A percentile compares a stretch with the other conserved stretches of the same genome.
These are phyloP conservation scores for Botryobasidium botryosum DNA, from an alignment of 768 basidiomycete genomes.

Conservation along the genomic window DNA sequence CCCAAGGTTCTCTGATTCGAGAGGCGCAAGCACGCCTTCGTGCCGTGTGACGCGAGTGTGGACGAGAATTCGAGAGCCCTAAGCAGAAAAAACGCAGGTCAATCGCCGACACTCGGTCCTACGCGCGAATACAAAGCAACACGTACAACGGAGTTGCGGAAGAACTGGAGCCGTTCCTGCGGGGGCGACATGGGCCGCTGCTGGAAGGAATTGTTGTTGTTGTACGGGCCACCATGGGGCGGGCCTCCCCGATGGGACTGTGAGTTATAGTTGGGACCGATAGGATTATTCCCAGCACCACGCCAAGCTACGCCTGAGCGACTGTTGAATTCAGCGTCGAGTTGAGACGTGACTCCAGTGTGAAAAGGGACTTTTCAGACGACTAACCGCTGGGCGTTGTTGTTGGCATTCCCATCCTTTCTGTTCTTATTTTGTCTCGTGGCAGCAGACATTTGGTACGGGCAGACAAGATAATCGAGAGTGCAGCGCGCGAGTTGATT, in stretches of 20 bases:
- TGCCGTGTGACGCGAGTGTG: constrained; percentile 50
- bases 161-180: not conserved
- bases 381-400: not conserved
- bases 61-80: constrained; percentile 73
- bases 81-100: constrained; percentile 3
- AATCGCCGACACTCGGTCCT: not conserved
- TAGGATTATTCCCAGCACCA: constrained; percentile 4
- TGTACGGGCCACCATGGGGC: not conserved
- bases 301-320: constrained; percentile 8
- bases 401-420: not conserved
- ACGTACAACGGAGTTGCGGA: not conserved
- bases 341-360: not conserved
- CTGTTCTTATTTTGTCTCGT: not conserved
- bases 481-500: too few relatives aligned
- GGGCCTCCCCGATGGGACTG: not conserved
- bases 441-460: not conserved
- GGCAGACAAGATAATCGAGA: too few relatives aligned
- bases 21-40: constrained; percentile 43
- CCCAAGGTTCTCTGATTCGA: constrained; percentile 23
- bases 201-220: constrained; percentile 5
- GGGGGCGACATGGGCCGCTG: constrained; percentile 2
- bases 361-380: not conserved
- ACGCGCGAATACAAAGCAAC: not conserved
- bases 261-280: not conserved
- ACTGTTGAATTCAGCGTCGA: constrained; percentile 3